Conservation (phyloP, 2,329 filamentous ascomycete species). For the Samsoniella hepiali region DNA sequence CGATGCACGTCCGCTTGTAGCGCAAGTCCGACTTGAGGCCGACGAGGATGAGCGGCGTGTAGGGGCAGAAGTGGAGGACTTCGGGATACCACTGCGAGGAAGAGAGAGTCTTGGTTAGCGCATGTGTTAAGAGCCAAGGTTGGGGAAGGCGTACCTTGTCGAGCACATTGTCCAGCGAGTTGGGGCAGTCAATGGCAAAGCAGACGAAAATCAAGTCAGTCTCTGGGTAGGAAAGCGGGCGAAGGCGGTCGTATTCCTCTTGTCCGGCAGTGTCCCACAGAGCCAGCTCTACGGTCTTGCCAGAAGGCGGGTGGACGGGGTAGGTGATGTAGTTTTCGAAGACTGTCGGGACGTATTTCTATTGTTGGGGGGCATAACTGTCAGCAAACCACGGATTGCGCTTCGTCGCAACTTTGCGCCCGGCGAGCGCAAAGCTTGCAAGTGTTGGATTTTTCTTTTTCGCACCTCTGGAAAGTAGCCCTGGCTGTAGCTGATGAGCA, state of each 20-base stretch:
- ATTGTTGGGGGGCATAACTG: conserved; percentile 12
- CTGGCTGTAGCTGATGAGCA: conserved; percentile 97
- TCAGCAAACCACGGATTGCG: conserved; percentile 17
- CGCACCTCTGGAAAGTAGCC: conserved; percentile 97
- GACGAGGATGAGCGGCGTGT: conserved; percentile 91
- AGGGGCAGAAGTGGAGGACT: conserved; percentile 97
- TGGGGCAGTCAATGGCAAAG: conserved; percentile 98
- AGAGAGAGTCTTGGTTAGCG: background rate
- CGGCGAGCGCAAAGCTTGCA: background rate
- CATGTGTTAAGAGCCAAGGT: background rate
- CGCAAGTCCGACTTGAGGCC: conserved; percentile 97
- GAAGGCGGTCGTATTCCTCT: conserved; percentile 95
- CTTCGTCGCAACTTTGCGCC: background rate
- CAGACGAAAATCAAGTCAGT: conserved; percentile 98
- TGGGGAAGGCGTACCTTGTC: conserved; percentile 72
- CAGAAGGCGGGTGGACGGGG: conserved; percentile 79
- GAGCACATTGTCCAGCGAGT: conserved; percentile 96
- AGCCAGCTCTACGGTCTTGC: conserved; percentile 93
- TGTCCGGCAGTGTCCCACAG: conserved; percentile 98
- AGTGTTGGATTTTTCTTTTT: conserved; percentile 23
- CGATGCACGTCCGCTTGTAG: conserved; percentile 92
- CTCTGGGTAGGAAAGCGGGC: conserved; percentile 94
- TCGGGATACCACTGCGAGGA: conserved; percentile 87
- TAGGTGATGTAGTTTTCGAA: conserved; percentile 99
- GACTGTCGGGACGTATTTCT: conserved; percentile 99